These are phyloP conservation scores for Phaeosphaeriaceae sp. DNA, from an alignment of 2,329 filamentous ascomycete species.

Conservation along the genomic window DNA sequence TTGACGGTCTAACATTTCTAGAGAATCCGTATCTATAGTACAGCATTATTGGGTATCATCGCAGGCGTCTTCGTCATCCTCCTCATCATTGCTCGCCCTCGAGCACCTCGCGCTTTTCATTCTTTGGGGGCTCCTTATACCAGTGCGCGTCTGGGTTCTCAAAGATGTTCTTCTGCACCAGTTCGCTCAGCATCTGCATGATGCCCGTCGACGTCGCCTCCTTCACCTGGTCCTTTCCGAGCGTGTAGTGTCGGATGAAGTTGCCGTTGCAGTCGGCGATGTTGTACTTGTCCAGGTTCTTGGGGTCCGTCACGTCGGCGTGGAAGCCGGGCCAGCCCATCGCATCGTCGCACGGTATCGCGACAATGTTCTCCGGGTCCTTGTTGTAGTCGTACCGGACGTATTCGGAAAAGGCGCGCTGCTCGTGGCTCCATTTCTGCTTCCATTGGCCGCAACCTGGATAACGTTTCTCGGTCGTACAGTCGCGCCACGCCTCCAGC, in stretches of 20 bases:
- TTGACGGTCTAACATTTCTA: not conserved
- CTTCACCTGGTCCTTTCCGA: constrained; percentile 22
- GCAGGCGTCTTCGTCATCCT: not conserved
- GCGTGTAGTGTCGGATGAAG: constrained; percentile 39
- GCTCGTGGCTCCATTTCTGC: constrained; percentile 39
- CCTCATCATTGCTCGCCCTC: not conserved
- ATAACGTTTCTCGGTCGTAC: constrained; percentile 35
- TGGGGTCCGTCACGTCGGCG: constrained; percentile 15
- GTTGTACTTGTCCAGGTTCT: constrained; percentile 11
- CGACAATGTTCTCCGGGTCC: constrained; percentile 31
- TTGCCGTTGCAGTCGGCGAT: constrained; percentile 34
- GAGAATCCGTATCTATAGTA: not conserved
- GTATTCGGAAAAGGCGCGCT: constrained; percentile 43
- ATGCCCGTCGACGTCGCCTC: constrained; percentile 17
- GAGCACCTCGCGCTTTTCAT: not conserved
- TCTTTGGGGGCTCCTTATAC: constrained; percentile 1
- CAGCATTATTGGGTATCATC: not conserved
- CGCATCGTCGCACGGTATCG: constrained; percentile 44
- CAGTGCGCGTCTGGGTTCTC: not conserved
- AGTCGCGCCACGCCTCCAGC: constrained; percentile 40
- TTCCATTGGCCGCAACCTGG: constrained; percentile 36
- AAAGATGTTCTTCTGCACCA: not conserved
- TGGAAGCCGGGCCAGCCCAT: constrained; percentile 41
- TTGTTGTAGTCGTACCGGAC: constrained; percentile 43
- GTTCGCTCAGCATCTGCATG: constrained; percentile 13